Base-by-base conservation (phyloP, 495 filamentous ascomycete species). In the Xylaria palmicola region DNA sequence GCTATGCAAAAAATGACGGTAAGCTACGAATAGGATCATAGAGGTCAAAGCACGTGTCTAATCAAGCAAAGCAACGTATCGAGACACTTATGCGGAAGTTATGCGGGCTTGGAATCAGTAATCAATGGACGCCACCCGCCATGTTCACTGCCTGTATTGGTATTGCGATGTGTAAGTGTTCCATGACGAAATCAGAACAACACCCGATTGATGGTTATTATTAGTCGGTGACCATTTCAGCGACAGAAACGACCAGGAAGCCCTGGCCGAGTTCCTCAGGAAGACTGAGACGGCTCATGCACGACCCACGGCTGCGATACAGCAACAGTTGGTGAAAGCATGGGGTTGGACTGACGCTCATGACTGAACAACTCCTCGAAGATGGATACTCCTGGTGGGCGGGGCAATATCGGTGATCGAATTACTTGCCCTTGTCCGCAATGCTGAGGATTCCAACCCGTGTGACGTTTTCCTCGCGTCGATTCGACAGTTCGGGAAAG, bases 81-180 rank as follows among this genome's bases (percentile, higher is more conserved):
- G 72, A 77, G 44, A 56, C 59, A 2, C 68, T 77, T 17, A 74
- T 85, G 13, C 72, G 75, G 17, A 71, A 73, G 36, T 69, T 84
- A 8, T 84, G 80, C 64, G 82, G 81, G 4, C 83, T 85, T 32
- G 79, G 77, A 0, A 62, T 78, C 8, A 74, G 75, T 37, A 85
- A 85, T 61, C 67, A 77, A 43, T 76, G 74, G 72, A 79, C 74
- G 6, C 75, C 80, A n/a, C 81, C 81, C 4, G 72, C 76, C 52
- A 80, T 81, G 72, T 83, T 83, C 53, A 83, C 80, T 1, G 79
- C 80, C 4, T 81, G 78, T 24, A 82, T 83, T 74, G 78, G 77
- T 5, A 82, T 83, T 55, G 72, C 76, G 1, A 76, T 78, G 57
- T 81, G 79, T 83, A 71, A 66, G 78, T 70, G n/a, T 45, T 47